Conservation (phyloP, 2,329 filamentous ascomycete species). For the Beauveria australis region DNA sequence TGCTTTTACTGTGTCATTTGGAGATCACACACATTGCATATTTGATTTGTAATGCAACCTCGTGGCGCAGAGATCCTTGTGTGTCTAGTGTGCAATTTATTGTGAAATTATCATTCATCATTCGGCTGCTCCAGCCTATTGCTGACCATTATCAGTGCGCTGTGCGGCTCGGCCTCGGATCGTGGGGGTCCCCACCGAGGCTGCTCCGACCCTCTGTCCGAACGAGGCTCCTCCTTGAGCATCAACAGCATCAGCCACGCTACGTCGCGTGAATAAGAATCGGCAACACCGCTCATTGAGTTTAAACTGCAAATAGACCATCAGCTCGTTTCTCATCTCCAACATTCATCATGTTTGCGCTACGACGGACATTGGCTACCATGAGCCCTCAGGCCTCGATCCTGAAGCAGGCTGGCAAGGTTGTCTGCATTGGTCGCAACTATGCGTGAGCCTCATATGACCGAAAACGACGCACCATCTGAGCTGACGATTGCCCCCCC, state of each 20-base stretch:
- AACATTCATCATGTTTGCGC: conserved; percentile 24
- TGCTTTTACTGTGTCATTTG: too few species aligned
- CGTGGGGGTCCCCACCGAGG: background rate
- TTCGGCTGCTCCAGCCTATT: background rate
- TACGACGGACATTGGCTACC: conserved; percentile 30
- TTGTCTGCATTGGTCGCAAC: conserved; percentile 91
- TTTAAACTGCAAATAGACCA: background rate
- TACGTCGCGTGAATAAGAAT: background rate
- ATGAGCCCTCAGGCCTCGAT: conserved; percentile 36
- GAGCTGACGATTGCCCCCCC: conserved; percentile 17
- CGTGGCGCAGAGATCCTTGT: background rate
- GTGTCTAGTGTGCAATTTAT: background rate
- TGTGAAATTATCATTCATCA: background rate
- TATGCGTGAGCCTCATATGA: conserved; percentile 64
- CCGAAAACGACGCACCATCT: conserved; percentile 2
- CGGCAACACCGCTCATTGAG: background rate
- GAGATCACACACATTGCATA: too few species aligned
- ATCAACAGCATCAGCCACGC: background rate
- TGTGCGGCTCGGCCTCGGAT: conserved; percentile 6
- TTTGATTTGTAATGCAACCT: background rate
- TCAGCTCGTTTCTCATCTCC: background rate
- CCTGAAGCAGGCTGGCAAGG: conserved; percentile 55
- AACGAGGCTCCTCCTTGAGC: background rate
- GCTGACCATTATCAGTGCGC: background rate
- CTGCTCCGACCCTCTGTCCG: conserved; percentile 2